Evolutionary conservation across 148 eudicot species (phyloP).

Genomic region (Rhododendron simsii): DNA sequence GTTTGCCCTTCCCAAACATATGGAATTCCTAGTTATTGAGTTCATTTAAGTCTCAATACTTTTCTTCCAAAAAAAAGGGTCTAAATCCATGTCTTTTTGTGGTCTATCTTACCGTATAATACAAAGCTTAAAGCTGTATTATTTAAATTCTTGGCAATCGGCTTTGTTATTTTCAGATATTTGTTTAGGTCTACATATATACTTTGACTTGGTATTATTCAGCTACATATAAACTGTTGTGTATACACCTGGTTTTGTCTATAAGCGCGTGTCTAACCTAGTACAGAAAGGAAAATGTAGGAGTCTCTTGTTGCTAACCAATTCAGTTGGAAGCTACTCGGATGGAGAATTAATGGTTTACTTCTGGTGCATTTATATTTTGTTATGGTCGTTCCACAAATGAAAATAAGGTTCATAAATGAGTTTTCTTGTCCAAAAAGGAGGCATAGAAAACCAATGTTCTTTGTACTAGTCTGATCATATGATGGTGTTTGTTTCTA

Average conservation of each 20-base stretch:
- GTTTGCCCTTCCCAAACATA: not conserved
- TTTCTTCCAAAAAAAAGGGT: not conserved
- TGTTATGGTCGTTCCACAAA: not conserved
- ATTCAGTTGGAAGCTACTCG: not conserved
- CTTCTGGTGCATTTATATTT: no score
- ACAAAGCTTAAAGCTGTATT: not conserved
- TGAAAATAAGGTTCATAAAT: no score
- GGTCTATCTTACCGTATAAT: not conserved
- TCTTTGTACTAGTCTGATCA: not conserved
- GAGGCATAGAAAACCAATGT: not conserved
- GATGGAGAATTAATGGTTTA: not conserved
- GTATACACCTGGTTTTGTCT: not conserved
- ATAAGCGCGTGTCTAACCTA: not conserved
- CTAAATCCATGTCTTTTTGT: not conserved
- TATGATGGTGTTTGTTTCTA: not conserved
- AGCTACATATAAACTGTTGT: not conserved
- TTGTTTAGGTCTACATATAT: not conserved
- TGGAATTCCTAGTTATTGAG: not conserved
- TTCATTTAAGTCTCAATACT: not conserved
- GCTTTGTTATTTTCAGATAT: not conserved
- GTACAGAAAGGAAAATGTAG: not conserved
- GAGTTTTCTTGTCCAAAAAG: not conserved
- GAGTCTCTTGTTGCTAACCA: not conserved
- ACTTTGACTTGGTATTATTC: not conserved
- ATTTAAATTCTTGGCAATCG: not conserved